Evolutionary conservation across 2,329 filamentous ascomycete species (phyloP).

Genomic region (Colletotrichum somersetense): DNA sequence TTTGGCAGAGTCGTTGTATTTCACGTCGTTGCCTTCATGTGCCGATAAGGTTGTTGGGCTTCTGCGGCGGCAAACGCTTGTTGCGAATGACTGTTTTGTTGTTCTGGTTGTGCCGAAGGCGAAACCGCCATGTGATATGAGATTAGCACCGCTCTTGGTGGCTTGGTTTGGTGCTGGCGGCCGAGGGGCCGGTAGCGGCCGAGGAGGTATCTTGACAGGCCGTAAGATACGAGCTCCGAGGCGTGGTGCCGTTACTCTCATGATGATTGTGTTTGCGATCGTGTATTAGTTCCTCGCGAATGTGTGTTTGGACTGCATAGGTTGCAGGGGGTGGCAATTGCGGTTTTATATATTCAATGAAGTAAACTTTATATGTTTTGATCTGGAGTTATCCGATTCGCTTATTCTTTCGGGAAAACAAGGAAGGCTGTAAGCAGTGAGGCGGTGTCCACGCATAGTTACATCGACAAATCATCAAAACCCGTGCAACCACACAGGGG

Average conservation of each 20-base stretch:
- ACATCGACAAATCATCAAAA: not conserved
- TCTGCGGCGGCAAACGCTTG: not conserved
- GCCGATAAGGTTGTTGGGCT: not conserved
- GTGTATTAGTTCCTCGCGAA: not conserved
- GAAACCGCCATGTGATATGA: not conserved
- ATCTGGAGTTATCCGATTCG: not conserved
- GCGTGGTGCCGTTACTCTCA: not conserved
- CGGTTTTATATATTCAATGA: not conserved
- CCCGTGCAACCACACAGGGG: not conserved
- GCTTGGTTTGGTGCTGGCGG: not conserved
- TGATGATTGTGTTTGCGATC: not conserved
- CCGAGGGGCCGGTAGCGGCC: not conserved
- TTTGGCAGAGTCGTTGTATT: not conserved
- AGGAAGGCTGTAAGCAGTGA: not conserved
- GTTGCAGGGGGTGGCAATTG: not conserved
- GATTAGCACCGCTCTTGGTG: not conserved
- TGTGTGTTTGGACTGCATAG: not conserved
- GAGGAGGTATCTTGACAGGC: not conserved
- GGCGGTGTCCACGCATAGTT: not conserved
- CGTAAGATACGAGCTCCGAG: not conserved
- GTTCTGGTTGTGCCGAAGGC: not conserved
- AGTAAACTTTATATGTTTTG: not conserved
- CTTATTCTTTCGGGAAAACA: not conserved
- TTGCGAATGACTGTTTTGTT: not conserved
- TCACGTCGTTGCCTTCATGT: not conserved